Evolutionary conservation across 73 alveolate species (phyloP).

Genomic region (Blepharisma japonicum): DNA sequence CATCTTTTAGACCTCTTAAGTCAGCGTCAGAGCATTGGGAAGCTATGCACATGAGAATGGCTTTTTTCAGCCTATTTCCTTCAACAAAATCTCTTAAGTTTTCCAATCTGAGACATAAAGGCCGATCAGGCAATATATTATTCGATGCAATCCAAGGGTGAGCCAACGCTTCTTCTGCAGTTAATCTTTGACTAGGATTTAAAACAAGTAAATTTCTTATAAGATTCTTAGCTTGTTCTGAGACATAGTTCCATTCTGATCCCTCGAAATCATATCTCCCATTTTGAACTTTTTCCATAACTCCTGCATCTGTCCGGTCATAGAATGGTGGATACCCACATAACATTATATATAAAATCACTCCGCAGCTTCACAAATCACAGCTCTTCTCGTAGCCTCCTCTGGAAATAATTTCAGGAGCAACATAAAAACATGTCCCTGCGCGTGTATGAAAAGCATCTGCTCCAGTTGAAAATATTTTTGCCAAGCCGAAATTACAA

Average conservation of each 20-base stretch:
- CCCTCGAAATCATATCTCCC: slow-evolving; percentile 20
- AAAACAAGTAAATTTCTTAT: slow-evolving; percentile 41
- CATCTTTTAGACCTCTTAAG: slow-evolving; percentile 39
- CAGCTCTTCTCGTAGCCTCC: not conserved
- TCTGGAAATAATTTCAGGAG: not conserved
- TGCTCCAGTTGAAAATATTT: not conserved
- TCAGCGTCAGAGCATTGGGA: slow-evolving; percentile 39
- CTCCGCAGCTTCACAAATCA: slow-evolving; percentile 28
- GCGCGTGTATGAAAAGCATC: not conserved
- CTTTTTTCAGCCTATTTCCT: slow-evolving; percentile 41
- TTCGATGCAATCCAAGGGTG: slow-evolving; percentile 69
- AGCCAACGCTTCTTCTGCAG: slow-evolving; percentile 71
- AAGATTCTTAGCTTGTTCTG: slow-evolving; percentile 50
- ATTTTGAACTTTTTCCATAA: slow-evolving; percentile 2
- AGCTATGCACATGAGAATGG: slow-evolving; percentile 42
- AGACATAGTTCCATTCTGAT: slow-evolving; percentile 32
- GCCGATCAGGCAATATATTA: not conserved
- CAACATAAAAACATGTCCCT: slow-evolving; percentile 39
- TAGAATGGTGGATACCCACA: slow-evolving; percentile 27
- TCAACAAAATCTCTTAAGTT: slow-evolving; percentile 36
- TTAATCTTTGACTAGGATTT: slow-evolving; percentile 60
- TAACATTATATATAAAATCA: slow-evolving; percentile 15
- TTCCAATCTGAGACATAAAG: not conserved
- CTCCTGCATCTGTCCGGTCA: not conserved
- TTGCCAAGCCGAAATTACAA: slow-evolving; percentile 21